phyloP scores from a whole-genome alignment of 306 rosid species.

The Parietaria judaica region DNA sequence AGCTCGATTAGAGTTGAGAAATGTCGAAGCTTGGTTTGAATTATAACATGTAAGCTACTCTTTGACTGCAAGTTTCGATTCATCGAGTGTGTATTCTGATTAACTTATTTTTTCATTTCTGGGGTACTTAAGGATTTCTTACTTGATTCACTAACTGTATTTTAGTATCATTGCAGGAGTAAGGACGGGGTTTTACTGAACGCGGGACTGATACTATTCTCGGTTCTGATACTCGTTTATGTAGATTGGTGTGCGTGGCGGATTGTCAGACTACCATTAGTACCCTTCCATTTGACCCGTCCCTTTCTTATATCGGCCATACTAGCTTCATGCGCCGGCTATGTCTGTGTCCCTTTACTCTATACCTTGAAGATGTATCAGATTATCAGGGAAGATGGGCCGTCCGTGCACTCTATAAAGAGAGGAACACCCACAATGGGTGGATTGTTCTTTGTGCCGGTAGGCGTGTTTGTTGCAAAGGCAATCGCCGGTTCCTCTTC shows the following conservation, averaged over 20 bases:
- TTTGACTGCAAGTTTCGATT: neutral
- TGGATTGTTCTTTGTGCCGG: slow-evolving; percentile 76
- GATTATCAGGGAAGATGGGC: slow-evolving; percentile 47
- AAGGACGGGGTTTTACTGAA: slow-evolving; percentile 52
- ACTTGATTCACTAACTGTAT: slow-evolving; percentile 11
- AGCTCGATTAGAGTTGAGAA: too few relatives aligned
- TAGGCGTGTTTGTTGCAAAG: slow-evolving; percentile 67
- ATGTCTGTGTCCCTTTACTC: slow-evolving; percentile 70
- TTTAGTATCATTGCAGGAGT: slow-evolving; percentile 47
- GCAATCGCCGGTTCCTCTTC: slow-evolving; percentile 51
- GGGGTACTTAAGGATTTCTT: too few relatives aligned
- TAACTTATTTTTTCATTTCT: neutral
- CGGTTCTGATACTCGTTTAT: slow-evolving; percentile 50
- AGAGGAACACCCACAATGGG: slow-evolving; percentile 80
- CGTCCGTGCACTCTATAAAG: slow-evolving; percentile 37
- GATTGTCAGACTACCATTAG: slow-evolving; percentile 75
- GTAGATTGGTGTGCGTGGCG: slow-evolving; percentile 95
- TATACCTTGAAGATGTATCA: slow-evolving; percentile 48
- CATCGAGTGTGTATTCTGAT: neutral
- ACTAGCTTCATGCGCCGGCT: slow-evolving; percentile 71
- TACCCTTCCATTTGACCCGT: slow-evolving; percentile 66
- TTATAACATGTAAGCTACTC: neutral
- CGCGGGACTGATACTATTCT: slow-evolving; percentile 45
- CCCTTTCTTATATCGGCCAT: slow-evolving; percentile 71
- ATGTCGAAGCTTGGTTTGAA: too few relatives aligned